Evolutionary conservation across 768 basidiomycete genomes (phyloP).

Genomic region (Boletus tomentosulus): DNA sequence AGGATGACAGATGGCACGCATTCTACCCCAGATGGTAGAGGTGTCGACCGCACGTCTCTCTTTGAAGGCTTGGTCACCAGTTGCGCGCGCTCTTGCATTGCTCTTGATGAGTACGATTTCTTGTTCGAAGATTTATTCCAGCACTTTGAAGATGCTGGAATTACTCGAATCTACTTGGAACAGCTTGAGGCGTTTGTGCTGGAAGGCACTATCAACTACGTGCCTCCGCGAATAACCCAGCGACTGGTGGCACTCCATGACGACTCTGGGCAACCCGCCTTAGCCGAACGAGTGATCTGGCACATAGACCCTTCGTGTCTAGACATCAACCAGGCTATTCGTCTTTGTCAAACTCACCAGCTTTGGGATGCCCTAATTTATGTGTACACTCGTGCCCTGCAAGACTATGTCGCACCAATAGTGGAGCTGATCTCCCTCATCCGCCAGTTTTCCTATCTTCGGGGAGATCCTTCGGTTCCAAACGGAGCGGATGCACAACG

Average conservation of each 20-base stretch:
- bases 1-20: constrained; percentile 91
- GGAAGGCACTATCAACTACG: constrained; percentile 59
- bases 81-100: constrained; percentile 75
- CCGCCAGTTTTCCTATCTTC: constrained; percentile 34
- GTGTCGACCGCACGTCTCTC: constrained; percentile 86
- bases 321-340: constrained; percentile 91
- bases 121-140: constrained; percentile 94
- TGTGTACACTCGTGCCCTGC: constrained; percentile 84
- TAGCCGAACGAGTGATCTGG: constrained; percentile 90
- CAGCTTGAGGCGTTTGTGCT: constrained; percentile 83
- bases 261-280: constrained; percentile 61
- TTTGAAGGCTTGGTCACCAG: constrained; percentile 85
- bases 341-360: constrained; percentile 73
- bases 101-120: constrained; percentile 78
- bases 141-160: constrained; percentile 79
- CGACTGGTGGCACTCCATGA: constrained; percentile 76
- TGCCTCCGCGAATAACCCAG: constrained; percentile 89
- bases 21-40: constrained; percentile 72
- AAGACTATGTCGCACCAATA: constrained; percentile 85
- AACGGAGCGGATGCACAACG: constrained; percentile 13
- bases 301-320: constrained; percentile 88
- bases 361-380: constrained; percentile 95
- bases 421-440: constrained; percentile 81
- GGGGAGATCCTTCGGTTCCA: constrained; percentile 1
- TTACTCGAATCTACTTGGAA: constrained; percentile 75